Evolutionary conservation across 208 protist species (phyloP).

Genomic region (Acanthamoeba healyi): DNA sequence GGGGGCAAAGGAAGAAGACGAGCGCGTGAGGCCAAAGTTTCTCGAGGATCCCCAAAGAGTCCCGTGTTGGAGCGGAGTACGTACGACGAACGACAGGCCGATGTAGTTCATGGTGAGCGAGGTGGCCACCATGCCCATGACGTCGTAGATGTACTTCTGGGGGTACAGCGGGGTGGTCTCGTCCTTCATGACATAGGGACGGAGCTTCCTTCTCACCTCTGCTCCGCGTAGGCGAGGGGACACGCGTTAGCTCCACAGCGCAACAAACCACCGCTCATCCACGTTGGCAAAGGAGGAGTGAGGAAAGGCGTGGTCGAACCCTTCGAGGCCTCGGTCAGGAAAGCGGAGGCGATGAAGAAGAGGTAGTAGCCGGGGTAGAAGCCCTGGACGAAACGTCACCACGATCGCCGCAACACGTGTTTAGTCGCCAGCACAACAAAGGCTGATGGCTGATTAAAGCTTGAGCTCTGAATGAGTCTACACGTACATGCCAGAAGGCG

Average conservation of each 20-base stretch:
- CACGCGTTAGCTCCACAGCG: too few species aligned
- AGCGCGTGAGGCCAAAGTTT: background rate
- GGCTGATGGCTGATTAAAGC: background rate
- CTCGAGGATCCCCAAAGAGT: too few species aligned
- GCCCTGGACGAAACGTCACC: conserved; percentile 67
- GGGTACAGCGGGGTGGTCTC: conserved; percentile 29
- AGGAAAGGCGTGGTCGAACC: background rate
- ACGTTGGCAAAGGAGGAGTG: too few species aligned
- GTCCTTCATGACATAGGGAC: conserved; percentile 41
- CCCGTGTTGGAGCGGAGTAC: too few species aligned
- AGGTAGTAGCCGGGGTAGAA: conserved; percentile 87
- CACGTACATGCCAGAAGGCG: conserved; percentile 84
- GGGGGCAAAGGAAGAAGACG: background rate
- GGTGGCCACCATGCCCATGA: conserved; percentile 54
- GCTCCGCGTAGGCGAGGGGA: background rate
- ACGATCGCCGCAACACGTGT: background rate
- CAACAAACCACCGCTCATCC: too few species aligned
- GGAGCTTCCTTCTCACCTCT: conserved; percentile 65
- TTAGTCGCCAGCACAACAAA: background rate
- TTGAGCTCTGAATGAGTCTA: too few species aligned
- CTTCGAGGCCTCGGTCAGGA: conserved; percentile 83
- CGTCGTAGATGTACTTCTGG: conserved; percentile 61
- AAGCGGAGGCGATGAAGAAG: conserved; percentile 76
- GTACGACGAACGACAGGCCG: conserved; percentile 69
- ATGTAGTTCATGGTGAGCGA: conserved; percentile 12